Percentiles rank a stretch among this genome's conserved stretches.
Evolutionary conservation across 176 grass and related monocot species (phyloP).

Genomic region (Microstegium vimineum): DNA sequence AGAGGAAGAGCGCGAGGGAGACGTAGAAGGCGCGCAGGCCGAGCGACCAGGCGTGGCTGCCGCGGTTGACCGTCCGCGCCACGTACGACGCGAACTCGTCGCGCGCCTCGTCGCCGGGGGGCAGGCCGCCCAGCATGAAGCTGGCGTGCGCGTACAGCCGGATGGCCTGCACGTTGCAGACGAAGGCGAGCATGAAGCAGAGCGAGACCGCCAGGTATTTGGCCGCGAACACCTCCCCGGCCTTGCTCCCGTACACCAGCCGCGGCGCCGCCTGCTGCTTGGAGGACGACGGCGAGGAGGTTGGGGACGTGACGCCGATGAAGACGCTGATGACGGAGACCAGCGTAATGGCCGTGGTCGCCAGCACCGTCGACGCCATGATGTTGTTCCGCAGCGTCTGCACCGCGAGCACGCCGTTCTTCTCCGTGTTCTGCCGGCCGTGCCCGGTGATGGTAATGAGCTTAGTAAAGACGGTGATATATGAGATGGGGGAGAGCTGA

Average conservation of each 20-base stretch:
- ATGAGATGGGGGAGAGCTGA: too few species aligned
- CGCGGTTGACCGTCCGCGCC: conserved; percentile 53
- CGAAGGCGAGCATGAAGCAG: conserved; percentile 83
- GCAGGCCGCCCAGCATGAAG: conserved; percentile 57
- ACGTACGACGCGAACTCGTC: conserved; percentile 46
- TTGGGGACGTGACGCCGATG: conserved; percentile 41
- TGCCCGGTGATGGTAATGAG: too few species aligned
- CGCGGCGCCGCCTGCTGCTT: neutral
- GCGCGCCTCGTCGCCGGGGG: conserved; percentile 7
- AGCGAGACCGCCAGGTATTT: conserved; percentile 76
- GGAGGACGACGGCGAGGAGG: neutral
- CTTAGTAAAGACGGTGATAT: too few species aligned
- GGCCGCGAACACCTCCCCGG: conserved; percentile 34
- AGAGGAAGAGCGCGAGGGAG: conserved; percentile 71
- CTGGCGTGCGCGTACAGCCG: conserved; percentile 71
- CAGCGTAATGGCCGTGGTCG: conserved; percentile 73
- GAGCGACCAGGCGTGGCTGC: conserved; percentile 81
- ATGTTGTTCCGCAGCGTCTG: conserved; percentile 88
- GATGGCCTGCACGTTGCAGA: conserved; percentile 88
- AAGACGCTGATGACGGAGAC: conserved; percentile 69
- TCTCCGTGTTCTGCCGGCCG: conserved; percentile 45
- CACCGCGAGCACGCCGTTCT: conserved; percentile 73
- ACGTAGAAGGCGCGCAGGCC: conserved; percentile 79
- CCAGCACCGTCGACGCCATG: conserved; percentile 88
- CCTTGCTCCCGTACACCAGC: conserved; percentile 70